These are phyloP conservation scores for Pelargonium australe DNA, from an alignment of 441 rosid species.

Conservation along the genomic window DNA sequence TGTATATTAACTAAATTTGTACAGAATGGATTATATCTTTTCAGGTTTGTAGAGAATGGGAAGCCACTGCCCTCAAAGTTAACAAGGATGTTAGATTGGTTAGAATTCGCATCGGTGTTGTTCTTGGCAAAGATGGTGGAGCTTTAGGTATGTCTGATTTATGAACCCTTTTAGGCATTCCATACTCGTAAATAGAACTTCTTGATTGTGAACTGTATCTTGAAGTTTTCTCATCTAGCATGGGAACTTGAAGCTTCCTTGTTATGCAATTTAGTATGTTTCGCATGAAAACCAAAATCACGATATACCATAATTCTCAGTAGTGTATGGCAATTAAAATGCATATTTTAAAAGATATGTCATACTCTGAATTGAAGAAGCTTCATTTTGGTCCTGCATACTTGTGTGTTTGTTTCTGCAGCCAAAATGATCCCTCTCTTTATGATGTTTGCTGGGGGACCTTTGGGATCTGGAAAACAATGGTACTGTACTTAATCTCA, in stretches of 20 bases:
- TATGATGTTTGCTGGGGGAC: conserved; percentile 23
- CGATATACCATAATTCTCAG: background rate
- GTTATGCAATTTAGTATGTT: background rate
- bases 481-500: conserved; percentile 14
- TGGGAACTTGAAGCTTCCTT: background rate
- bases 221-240: background rate
- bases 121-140: conserved; percentile 96
- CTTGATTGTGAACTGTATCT: background rate
- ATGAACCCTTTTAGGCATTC: background rate
- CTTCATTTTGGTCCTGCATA: background rate
- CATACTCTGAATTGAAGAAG: background rate
- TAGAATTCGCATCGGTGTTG: conserved; percentile 84
- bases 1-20: background rate
- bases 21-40: conserved; percentile 15
- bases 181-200: background rate
- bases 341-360: no score
- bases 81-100: conserved; percentile 74
- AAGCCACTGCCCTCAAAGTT: conserved; percentile 65
- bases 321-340: background rate
- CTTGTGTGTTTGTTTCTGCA: conserved; percentile 9
- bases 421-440: conserved; percentile 23
- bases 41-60: conserved; percentile 98
- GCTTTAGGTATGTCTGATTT: conserved; percentile 57
- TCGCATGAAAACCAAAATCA: background rate
- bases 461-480: conserved; percentile 25